Base-by-base conservation (phyloP, 2,329 filamentous ascomycete genomes). In the Fusarium fracticaudum region DNA sequence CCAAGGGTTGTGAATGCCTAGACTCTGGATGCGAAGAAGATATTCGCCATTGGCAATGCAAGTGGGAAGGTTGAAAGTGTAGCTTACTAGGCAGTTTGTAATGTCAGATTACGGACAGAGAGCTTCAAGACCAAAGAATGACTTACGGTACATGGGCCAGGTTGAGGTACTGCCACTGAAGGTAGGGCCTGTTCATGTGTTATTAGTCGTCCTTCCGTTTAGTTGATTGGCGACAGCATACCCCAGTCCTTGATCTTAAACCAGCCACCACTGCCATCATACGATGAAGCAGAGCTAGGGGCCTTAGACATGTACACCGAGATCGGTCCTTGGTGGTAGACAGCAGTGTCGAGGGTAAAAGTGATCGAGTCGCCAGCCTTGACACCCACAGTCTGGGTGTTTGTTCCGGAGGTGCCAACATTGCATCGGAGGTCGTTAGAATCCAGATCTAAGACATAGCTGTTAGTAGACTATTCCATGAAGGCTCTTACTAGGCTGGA, bases 241-340 rank as follows among this genome's bases (percentile, higher is more conserved):
- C 64, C 64, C 13, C 17, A 67, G 33, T 67, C 64, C 26, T 67
- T 67, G 11, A 67, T 67, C 29, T 67, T 67, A 6, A 67, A 67
- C 64, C 64, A 67, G 2, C n/a, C 37, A 2, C 64, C 64, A 0
- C 64, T 67, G 1, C 64, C 64, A 31, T 67, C 64, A 1, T 67
- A 67, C 0, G 64, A 45, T 0, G 64, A 35, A 6, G 33, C 63
- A 26, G 64, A n/a, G 10, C 63, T 29, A 5, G 64, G 63, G 0
- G 64, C 64, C 5, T 67, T 67, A 1, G 64, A 67, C 64, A 67
- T 67, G 20, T 67, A 67, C 0, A 67, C 64, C 0, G 64, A 67
- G 2, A 67, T 67, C 1, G 64, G 64, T 26, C 64, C 64, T 18
- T 67, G 64, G 10, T 67, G 64, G 20, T 67, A 67, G 11, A 67